Conservation (phyloP, 805 yeast genomes). For the Kazachstania kunashirensis region DNA sequence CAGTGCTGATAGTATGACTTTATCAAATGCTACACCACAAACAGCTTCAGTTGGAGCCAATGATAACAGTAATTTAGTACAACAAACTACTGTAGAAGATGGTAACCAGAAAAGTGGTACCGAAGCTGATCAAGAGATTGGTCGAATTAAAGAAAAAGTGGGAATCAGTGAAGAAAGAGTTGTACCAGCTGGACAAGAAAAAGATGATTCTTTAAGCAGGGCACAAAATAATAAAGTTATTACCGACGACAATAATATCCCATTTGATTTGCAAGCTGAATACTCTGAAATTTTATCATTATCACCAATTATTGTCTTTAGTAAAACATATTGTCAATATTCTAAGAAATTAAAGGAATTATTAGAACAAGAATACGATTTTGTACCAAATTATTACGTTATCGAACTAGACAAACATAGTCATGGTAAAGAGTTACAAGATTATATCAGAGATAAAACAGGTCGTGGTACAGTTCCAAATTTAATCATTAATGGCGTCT, state of each 20-base stretch:
- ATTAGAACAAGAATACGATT: conserved; percentile 45
- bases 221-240: conserved; percentile 10
- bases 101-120: not conserved
- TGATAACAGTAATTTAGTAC: not conserved
- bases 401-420: conserved; percentile 78
- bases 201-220: conserved; percentile 9
- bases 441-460: conserved; percentile 53
- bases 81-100: not conserved
- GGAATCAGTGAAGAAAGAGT: conserved; percentile 5
- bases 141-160: conserved; percentile 15
- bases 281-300: conserved; percentile 46
- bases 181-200: conserved; percentile 1
- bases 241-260: conserved; percentile 1
- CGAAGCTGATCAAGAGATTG: conserved; percentile 12
- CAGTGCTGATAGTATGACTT: conserved; percentile 14
- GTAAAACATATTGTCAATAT: conserved; percentile 59
- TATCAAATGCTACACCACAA: not conserved
- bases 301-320: conserved; percentile 57
- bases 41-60: not conserved
- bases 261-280: conserved; percentile 43
- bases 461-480: conserved; percentile 90
- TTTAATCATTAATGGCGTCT: conserved; percentile 59
- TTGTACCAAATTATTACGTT: conserved; percentile 60
- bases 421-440: conserved; percentile 68
- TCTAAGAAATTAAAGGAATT: conserved; percentile 63